Percentiles rank a stretch among this genome's conserved stretches.
phyloP scores from a whole-genome alignment of 768 basidiomycete genomes.

The Lyophyllum semitale region DNA sequence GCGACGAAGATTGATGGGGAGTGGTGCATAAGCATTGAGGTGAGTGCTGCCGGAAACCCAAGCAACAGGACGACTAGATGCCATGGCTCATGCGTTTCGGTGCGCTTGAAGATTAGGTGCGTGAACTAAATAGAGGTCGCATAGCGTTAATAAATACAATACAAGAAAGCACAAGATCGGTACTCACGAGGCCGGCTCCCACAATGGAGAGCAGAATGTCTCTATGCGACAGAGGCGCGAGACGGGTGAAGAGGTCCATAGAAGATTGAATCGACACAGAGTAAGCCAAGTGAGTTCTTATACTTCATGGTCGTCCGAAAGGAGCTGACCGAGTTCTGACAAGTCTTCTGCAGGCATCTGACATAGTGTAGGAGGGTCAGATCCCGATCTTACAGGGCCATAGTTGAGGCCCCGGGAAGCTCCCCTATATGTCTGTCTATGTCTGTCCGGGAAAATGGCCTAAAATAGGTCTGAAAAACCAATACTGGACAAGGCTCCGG shows the following conservation, averaged over 20 bases:
- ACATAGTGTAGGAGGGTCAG: not conserved
- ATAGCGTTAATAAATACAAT: not conserved
- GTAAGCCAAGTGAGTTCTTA: not conserved
- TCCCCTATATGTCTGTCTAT: too few species aligned
- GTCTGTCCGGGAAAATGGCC: too few species aligned
- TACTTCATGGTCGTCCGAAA: constrained; percentile 1
- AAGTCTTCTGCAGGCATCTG: not conserved
- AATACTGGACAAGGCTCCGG: too few species aligned
- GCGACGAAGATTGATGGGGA: constrained; percentile 15
- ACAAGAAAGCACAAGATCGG: not conserved
- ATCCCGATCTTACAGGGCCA: not conserved
- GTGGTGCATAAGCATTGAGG: constrained; percentile 22
- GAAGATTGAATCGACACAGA: not conserved
- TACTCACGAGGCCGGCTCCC: constrained; percentile 15
- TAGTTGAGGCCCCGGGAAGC: too few species aligned
- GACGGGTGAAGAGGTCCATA: constrained; percentile 12
- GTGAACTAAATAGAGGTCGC: constrained; percentile 19
- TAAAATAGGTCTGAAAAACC: too few species aligned
- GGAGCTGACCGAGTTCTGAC: constrained; percentile 1
- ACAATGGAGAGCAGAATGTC: constrained; percentile 15
- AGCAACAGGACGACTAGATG: constrained; percentile 27
- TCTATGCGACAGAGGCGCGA: constrained; percentile 10
- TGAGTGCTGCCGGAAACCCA: constrained; percentile 25
- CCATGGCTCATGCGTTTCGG: constrained; percentile 31
- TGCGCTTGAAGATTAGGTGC: constrained; percentile 35